phyloP scores from a whole-genome alignment of 257 asterid species.

The Vinca minor region DNA sequence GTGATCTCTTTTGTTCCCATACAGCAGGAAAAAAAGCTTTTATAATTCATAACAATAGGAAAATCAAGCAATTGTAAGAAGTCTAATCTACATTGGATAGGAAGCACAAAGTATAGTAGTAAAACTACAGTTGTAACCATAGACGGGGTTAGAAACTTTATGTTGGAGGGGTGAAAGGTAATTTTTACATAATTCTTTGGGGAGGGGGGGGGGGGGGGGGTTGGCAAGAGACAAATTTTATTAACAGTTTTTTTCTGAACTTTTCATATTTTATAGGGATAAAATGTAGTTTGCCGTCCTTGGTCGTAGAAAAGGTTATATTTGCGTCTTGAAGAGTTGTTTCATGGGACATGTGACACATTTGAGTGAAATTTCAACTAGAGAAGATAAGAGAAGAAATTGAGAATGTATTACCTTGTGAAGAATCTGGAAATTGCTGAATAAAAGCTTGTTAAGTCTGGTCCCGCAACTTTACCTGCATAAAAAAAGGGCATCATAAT shows the following conservation, averaged over 20 bases:
- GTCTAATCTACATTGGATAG: not conserved
- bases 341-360: not conserved
- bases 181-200: too few species aligned
- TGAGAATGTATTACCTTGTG: conserved; percentile 47
- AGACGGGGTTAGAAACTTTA: too few species aligned
- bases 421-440: conserved; percentile 56
- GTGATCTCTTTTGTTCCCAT: not conserved
- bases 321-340: too few species aligned
- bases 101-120: not conserved
- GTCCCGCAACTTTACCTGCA: conserved; percentile 61
- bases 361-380: not conserved
- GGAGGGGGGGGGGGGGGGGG: too few species aligned
- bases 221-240: too few species aligned
- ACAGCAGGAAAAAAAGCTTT: not conserved
- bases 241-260: too few species aligned
- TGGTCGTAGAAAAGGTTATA: not conserved
- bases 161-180: too few species aligned
- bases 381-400: not conserved
- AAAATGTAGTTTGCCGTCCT: too few species aligned
- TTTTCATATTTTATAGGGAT: too few species aligned
- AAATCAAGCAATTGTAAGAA: not conserved
- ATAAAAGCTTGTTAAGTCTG: conserved; percentile 66
- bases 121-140: not conserved
- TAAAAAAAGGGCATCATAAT: conserved; percentile 7
- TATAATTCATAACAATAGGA: not conserved